Evolutionary conservation across 352 stramenopile species (phyloP), one percentile per base, ranked within the genome.

Genomic region (Globisporangium lucens): DNA sequence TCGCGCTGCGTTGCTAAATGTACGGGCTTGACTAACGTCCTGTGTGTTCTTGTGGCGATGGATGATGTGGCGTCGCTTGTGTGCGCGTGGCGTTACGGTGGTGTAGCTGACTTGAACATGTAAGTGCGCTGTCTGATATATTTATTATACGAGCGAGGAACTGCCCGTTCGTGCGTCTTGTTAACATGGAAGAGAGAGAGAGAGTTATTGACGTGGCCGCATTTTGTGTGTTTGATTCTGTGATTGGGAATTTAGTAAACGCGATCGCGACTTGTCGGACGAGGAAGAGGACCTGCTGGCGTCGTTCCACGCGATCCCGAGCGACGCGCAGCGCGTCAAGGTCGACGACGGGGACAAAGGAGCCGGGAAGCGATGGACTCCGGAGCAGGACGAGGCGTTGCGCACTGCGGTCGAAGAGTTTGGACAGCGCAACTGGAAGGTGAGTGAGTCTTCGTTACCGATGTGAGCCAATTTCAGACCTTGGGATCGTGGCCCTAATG

Each of bases 341-440:
- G 78, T 71, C 7, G 69, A 79, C 17, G 75, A 76, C 3, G 81
- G 81, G 33, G 83, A 87, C 69, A 85, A 80, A 13, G 59, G 56
- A 30, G 70, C 72, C 51, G 76, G 77, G 56, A 87, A 88, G 61
- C 84, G 84, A 35, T 94, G 86, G 86, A 93, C 86, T 10, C 71
- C 71, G 3, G 76, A 91, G 24, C 80, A 89, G 79, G 89, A 96
- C 36, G 83, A 95, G 0, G 82, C 79, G 60, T 73, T 97, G 65
- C 80, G 85, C 29, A 68, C 72, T 5, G 89, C 85, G 1, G 87
- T 95, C 9, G 78, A 93, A 1, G 79, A 90, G 67, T 91, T 88
- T 67, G 87, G 86, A 1, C 81, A 90, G 67, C 75, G 80, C 33
- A 95, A 96, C 73, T 97, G 89, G 89, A 95, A 95, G 76, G 79